Percentiles rank a stretch among this genome's conserved stretches.
phyloP scores from a whole-genome alignment of 345 rosid species.

The Leavenworthia alabamica region DNA sequence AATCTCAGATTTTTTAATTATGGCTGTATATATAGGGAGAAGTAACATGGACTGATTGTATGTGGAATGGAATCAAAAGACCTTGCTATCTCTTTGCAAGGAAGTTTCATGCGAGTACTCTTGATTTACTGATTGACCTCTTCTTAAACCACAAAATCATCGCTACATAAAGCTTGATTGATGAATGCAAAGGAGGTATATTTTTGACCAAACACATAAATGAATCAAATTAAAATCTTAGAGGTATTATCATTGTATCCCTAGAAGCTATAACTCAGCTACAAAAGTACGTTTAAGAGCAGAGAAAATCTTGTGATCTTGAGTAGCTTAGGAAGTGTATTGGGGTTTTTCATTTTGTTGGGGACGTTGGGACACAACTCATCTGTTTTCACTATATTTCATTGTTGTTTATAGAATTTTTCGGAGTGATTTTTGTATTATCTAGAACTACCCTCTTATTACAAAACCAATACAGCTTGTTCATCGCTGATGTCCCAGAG shows the following conservation, averaged over 20 bases:
- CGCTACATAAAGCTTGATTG: conserved; percentile 14
- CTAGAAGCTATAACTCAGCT: conserved; percentile 22
- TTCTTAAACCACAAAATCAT: conserved; percentile 59
- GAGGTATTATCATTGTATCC: conserved; percentile 11
- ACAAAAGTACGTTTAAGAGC: conserved; percentile 1
- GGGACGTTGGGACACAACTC: conserved; percentile 26
- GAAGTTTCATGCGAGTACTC: conserved; percentile 63
- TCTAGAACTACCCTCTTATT: conserved; percentile 45
- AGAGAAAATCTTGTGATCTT: conserved; percentile 1
- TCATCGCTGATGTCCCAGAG: conserved; percentile 67
- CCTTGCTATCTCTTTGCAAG: conserved; percentile 94
- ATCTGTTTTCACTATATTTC: conserved; percentile 24
- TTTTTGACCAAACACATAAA: conserved; percentile 17
- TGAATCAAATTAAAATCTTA: conserved; percentile 9
- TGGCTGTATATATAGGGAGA: conserved; percentile 41
- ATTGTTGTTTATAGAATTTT: conserved; percentile 11
- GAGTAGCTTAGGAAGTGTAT: conserved; percentile 14
- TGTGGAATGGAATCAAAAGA: conserved; percentile 85
- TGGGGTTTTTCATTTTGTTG: conserved; percentile 1
- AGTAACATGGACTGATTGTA: conserved; percentile 47
- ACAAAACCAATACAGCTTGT: conserved; percentile 36
- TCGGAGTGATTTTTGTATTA: conserved; percentile 18
- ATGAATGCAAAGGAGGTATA: conserved; percentile 27
- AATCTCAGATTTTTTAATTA: no score
- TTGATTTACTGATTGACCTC: conserved; percentile 57